Evolutionary conservation across 163 green algal genomes (phyloP), one percentile per base, ranked within the genome.

Genomic region (Prototheca cutis): DNA sequence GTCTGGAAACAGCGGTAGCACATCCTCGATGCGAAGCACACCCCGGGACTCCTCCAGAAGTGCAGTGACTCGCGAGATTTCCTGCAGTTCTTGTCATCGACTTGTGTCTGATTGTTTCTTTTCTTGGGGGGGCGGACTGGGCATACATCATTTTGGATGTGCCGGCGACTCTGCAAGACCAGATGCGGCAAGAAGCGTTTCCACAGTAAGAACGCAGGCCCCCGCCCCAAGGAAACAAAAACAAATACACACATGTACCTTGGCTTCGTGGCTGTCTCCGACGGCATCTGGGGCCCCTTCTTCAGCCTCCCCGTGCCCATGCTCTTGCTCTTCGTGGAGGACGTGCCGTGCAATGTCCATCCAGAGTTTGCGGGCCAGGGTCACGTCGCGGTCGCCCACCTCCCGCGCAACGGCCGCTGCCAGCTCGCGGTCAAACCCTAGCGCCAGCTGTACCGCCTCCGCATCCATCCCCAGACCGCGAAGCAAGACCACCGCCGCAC

Each of bases 1-100:
- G 66, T 95, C 87, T 2, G 90, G 91, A 70, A 97, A 97, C 54
- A 97, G 87, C 2, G 90, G 90, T 45, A 97, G 76, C 39, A 97
- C 81, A 79, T 97, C 90, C 69, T 97, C 90, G 32, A 97, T 91
- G 63, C 84, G 83, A 6, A 97, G 66, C 61, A 88, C 65, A 2
- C 89, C 90, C 31, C 65, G 63, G 57, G 70, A 30, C 0, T 58
- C 24, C 21, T 67, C 36, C 48, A 71, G 36, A 49, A 79, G 25
- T 10, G 27, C 40, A 1, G 27, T 61, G 42, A 82, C 68, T 7
- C n/a, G 56, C 27, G 24, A 40, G 49, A 68, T 58, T 17, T 53
- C 65, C 61, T 66, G 59, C 0, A 40, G 53, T 53, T 75, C n/a
- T n/a, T n/a, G n/a, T n/a, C n/a, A n/a, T n/a, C n/a, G n/a, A n/a